Base-by-base conservation (phyloP, 768 basidiomycete species). In the Tricholoma matsutake region DNA sequence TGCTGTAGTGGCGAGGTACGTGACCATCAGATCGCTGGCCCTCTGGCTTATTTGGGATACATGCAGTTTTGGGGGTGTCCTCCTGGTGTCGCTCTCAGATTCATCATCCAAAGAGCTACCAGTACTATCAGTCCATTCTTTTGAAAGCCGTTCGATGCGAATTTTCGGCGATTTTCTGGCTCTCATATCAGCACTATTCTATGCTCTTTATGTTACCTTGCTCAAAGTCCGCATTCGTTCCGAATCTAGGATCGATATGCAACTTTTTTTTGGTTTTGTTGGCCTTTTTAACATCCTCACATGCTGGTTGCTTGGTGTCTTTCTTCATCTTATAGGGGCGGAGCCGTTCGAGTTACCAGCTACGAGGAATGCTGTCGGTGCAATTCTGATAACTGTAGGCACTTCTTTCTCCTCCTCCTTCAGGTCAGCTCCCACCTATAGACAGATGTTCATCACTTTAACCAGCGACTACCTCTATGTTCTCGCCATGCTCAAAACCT, bases 401-500 rank as follows among this genome's bases (percentile, higher is more conserved):
- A 9, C 18, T 28, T 28, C 14, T 35, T 6, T 28, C 28, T 34
- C 37, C 41, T 34, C 37, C 41, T 56, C 57, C 13, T 52, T 45
- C 22, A 28, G 7, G 18, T 31, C 25, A 29, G n/a, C 10, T 43
- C 7, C 49, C 22, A 34, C 32, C 3, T 7, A 41, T 9, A 18
- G 6, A 7, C 64, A 96, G 88, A 94, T 94, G 91, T 75, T 77
- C 32, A 92, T 96, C 67, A 94, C 92, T 0, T 74, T 91, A 32
- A 85, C 84, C 8, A 92, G 90, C 61, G 94, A 97, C 74, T 96
- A 89, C 69, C 70, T 94, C 51, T 94, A 94, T 70, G 86, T 93
- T 29, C 69, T 93, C 18, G 91, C 95, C 2, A 96, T 98, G 94
- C 85, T 99, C 63, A 96, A 96, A 77, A 99, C 96, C 6, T 95